phyloP scores from a whole-genome alignment of 2,329 filamentous ascomycete species.

The Penicillium sp. region DNA sequence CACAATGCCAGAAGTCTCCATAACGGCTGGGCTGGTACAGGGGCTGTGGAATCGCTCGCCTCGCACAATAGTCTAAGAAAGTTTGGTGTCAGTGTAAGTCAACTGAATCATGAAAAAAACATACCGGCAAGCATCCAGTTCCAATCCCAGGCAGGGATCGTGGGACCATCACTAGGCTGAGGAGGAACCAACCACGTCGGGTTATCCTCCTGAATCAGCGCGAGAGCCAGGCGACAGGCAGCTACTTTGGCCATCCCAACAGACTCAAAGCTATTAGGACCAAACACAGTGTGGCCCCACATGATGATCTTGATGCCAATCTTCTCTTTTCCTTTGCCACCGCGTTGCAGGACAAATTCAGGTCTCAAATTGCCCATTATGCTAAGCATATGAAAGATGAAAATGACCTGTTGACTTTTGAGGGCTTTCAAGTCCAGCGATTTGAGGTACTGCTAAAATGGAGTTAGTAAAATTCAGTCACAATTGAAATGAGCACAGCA shows the following conservation, averaged over 20 bases:
- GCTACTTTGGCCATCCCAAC: constrained; percentile 24
- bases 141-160: constrained; percentile 31
- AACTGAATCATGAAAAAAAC: neutral
- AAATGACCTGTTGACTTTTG: constrained; percentile 25
- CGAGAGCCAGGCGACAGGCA: constrained; percentile 31
- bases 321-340: constrained; percentile 7
- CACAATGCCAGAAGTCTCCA: constrained; percentile 24
- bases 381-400: constrained; percentile 34
- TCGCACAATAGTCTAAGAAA: constrained; percentile 25
- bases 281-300: constrained; percentile 30
- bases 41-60: neutral
- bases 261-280: constrained; percentile 9
- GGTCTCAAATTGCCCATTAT: constrained; percentile 28
- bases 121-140: constrained; percentile 28
- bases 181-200: constrained; percentile 31
- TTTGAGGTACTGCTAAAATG: constrained; percentile 5
- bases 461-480: constrained; percentile 1
- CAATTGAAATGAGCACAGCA: neutral
- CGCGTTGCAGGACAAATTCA: constrained; percentile 25
- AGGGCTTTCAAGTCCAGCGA: constrained; percentile 13
- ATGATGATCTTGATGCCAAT: constrained; percentile 29
- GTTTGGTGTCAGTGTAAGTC: neutral
- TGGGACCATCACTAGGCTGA: constrained; percentile 20
- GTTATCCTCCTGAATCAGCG: constrained; percentile 23
- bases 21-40: neutral